Evolutionary conservation across 257 asterid species (phyloP), one percentile per base, ranked within the genome.

Genomic region (Echites panduratus): DNA sequence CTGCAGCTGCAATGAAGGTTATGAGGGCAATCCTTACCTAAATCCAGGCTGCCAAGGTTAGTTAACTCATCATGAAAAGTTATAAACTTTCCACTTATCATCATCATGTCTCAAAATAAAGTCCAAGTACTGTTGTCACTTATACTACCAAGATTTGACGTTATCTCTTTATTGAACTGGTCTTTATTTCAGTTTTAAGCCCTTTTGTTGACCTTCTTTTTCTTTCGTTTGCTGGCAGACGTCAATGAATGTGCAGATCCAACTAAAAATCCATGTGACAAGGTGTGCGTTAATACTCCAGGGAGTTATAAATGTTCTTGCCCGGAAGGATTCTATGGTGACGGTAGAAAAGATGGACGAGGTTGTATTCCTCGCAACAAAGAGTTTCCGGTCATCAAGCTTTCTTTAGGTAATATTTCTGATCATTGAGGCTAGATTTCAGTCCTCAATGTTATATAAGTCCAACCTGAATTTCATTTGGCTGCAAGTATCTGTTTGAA

Each of bases 11-110:
- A 13, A 70, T 0, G 1, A 22, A 0, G 94, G 98, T 26, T 90
- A 83, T n/a, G 81, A 85, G 70, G 96, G 94, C 47, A 92, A 88
- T 67, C 96, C 98, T 2, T 92, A 89, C 59, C 74, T 92, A 20
- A 80, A 80, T 41, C 86, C 85, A 0, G 96, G 91, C 35, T 92
- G 98, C 84, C 86, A 76, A 77, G 96, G 97, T 91, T 47, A 17
- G 56, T 29, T 24, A 45, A 7, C 9, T 41, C 7, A 41, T 41
- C 45, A 41, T 32, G 38, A 32, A 32, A 32, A 32, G 38, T 32
- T 32, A 32, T 32, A n/a, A n/a, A n/a, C n/a, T n/a, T n/a, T n/a
- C n/a, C n/a, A n/a, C n/a, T n/a, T n/a, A n/a, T n/a, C n/a, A n/a
- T n/a, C n/a, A n/a, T n/a, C n/a, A n/a, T n/a, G n/a, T n/a, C n/a